A percentile compares a stretch with the other conserved stretches of the same genome.
Evolutionary conservation across 2,329 filamentous ascomycete genomes (phyloP).

Genomic region (Colletotrichum cuscutae): DNA sequence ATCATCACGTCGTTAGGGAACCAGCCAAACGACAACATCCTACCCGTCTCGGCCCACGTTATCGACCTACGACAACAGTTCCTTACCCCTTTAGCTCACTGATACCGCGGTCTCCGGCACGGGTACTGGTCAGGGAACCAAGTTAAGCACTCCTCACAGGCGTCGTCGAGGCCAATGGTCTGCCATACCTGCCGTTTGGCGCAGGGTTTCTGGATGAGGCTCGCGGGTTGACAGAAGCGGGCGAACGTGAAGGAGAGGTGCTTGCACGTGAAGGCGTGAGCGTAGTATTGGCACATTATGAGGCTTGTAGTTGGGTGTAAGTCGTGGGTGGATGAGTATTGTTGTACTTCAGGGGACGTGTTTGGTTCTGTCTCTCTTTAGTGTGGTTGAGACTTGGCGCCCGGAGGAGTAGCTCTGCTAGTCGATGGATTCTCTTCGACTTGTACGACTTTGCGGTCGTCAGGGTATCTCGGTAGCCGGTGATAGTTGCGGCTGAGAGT

Average conservation of each 20-base stretch:
- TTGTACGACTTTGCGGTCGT: background rate
- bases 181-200: conserved; percentile 47
- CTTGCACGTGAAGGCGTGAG: conserved; percentile 48
- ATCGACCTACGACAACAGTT: background rate
- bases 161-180: conserved; percentile 47
- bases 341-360: no score
- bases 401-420: background rate
- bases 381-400: background rate
- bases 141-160: conserved; percentile 47
- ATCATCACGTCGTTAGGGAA: background rate
- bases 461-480: background rate
- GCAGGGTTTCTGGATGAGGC: conserved; percentile 49
- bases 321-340: no score
- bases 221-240: conserved; percentile 47
- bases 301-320: background rate
- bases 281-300: conserved; percentile 52
- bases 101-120: conserved; percentile 21
- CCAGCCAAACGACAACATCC: background rate
- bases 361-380: no score
- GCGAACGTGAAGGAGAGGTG: conserved; percentile 48
- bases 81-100: background rate
- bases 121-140: conserved; percentile 42
- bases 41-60: no score
- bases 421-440: background rate
- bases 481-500: background rate